Evolutionary conservation across 225 moss, liverwort and hornwort genomes (phyloP).

Genomic region (Antitrichia curtipendula): DNA sequence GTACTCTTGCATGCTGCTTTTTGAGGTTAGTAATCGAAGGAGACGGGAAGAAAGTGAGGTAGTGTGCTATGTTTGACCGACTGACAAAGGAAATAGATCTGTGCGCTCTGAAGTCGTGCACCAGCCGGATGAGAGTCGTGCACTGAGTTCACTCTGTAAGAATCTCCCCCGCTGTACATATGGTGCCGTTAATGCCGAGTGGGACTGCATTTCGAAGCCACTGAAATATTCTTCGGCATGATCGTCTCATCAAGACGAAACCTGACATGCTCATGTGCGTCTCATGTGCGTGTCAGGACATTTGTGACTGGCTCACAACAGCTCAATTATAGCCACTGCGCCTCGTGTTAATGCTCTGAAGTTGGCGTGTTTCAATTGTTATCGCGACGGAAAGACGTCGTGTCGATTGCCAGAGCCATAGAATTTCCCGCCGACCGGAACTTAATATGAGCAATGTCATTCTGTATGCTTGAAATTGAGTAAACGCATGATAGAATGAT

Average conservation of each 20-base stretch:
- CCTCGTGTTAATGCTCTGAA: background rate
- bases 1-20: background rate
- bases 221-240: background rate
- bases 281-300: slow-evolving; percentile 16
- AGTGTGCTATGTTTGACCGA: background rate
- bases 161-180: background rate
- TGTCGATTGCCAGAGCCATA: background rate
- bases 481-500: background rate
- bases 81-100: background rate
- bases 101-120: background rate
- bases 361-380: background rate
- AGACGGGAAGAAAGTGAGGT: background rate
- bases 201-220: background rate
- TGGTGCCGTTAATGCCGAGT: background rate
- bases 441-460: background rate
- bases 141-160: background rate
- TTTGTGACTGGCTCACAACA: background rate
- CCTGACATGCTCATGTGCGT: slow-evolving; percentile 14
- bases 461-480: background rate
- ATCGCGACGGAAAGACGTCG: background rate
- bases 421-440: background rate
- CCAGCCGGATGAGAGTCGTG: background rate
- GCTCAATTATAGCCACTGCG: background rate
- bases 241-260: background rate
- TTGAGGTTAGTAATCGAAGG: background rate